phyloP scores from a whole-genome alignment of 2,329 filamentous ascomycete genomes.

The Teratosphaeria destructans region DNA sequence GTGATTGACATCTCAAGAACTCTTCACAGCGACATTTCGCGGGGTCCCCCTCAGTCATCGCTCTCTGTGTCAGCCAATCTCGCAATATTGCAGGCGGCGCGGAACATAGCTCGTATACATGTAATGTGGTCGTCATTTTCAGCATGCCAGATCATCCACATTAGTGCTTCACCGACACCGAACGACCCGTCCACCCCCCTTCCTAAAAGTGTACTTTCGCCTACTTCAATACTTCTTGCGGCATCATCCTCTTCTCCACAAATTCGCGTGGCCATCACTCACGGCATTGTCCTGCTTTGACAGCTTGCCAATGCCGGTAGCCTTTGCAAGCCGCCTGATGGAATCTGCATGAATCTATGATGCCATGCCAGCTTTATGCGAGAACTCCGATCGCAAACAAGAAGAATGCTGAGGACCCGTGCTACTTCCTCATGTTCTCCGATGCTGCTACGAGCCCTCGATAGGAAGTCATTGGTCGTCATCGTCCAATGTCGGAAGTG shows the following conservation, averaged over 20 bases:
- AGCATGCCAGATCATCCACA: neutral
- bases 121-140: too few relatives aligned
- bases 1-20: neutral
- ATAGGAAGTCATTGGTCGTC: neutral
- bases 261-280: neutral
- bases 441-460: neutral
- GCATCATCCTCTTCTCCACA: neutral
- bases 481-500: neutral
- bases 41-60: neutral
- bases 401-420: neutral
- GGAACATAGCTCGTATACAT: too few relatives aligned
- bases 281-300: neutral
- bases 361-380: neutral
- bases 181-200: neutral
- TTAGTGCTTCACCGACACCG: neutral
- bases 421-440: neutral
- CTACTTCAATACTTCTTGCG: neutral
- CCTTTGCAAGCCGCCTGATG: neutral
- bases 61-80: neutral
- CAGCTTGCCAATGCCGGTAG: neutral
- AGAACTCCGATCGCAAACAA: neutral
- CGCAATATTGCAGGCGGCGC: neutral
- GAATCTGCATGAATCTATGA: neutral
- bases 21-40: neutral
- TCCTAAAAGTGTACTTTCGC: neutral